Evolutionary conservation across 1,284 basidiomycete species (phyloP).

Genomic region (Leccinum discolor): DNA sequence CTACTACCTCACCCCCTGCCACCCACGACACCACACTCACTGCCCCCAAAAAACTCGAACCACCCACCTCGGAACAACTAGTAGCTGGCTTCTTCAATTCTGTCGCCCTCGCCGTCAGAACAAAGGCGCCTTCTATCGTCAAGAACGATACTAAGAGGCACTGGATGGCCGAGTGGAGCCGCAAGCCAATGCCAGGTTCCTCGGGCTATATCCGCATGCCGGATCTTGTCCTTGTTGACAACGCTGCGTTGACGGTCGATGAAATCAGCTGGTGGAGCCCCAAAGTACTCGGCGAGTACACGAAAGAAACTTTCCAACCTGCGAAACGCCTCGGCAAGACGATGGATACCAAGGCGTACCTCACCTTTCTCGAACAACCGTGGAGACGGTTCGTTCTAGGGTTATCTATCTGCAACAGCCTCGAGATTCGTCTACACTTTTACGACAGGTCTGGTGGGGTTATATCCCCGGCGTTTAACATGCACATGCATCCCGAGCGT

Average conservation of each 20-base stretch:
- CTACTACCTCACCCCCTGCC: background rate
- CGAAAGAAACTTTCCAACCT: background rate
- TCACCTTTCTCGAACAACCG: constrained; percentile 2
- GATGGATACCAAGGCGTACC: constrained; percentile 1
- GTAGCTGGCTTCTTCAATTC: background rate
- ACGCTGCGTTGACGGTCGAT: background rate
- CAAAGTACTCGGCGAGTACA: background rate
- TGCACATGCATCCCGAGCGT: background rate
- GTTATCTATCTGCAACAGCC: background rate
- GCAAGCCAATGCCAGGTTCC: background rate
- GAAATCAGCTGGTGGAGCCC: constrained; percentile 2
- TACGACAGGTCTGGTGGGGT: background rate
- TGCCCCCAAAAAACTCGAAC: background rate
- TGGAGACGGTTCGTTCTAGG: constrained; percentile 2
- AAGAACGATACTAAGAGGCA: background rate
- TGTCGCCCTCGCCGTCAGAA: background rate
- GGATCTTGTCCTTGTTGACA: background rate
- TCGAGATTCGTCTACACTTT: background rate
- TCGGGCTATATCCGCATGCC: background rate
- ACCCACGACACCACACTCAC: background rate
- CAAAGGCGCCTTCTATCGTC: background rate
- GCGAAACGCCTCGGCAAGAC: background rate
- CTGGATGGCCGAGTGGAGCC: constrained; percentile 7
- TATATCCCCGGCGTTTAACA: background rate
- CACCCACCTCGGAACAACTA: background rate